Evolutionary conservation across 2,329 filamentous ascomycete genomes (phyloP).

Genomic region (Aspergillus melleus): DNA sequence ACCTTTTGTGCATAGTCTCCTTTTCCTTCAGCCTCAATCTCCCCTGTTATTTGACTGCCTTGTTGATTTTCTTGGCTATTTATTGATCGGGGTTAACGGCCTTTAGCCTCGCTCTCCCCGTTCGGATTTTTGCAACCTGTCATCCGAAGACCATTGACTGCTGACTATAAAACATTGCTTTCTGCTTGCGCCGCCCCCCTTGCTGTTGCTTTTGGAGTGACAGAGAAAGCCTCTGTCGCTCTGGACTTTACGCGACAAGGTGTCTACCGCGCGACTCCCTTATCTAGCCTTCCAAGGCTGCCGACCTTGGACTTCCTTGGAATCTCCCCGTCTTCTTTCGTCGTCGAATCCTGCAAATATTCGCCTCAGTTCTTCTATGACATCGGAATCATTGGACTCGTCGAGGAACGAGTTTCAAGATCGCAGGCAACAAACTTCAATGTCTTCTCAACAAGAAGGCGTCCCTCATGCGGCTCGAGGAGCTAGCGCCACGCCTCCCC

Average conservation of each 20-base stretch:
- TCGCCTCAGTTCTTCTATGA: slow-evolving; percentile 33
- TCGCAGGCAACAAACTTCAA: slow-evolving; percentile 19
- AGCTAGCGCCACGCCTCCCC: slow-evolving; percentile 30
- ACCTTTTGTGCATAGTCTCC: not conserved
- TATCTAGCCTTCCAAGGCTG: slow-evolving; percentile 23
- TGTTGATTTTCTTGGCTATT: slow-evolving; percentile 12
- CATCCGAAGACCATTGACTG: not conserved
- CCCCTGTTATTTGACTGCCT: slow-evolving; percentile 12
- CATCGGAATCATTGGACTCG: slow-evolving; percentile 37
- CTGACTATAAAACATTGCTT: slow-evolving; percentile 2
- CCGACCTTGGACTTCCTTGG: slow-evolving; percentile 26
- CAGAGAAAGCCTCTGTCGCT: slow-evolving; percentile 23
- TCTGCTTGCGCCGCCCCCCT: not conserved
- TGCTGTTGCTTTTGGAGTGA: slow-evolving; percentile 19
- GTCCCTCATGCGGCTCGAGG: slow-evolving; percentile 36
- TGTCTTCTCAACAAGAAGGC: slow-evolving; percentile 17
- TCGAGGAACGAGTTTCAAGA: slow-evolving; percentile 29
- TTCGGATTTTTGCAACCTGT: slow-evolving; percentile 6
- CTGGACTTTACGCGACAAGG: slow-evolving; percentile 22
- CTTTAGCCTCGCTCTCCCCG: slow-evolving; percentile 17
- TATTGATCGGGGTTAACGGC: slow-evolving; percentile 23
- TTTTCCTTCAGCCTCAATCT: not conserved
- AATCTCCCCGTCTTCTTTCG: slow-evolving; percentile 14
- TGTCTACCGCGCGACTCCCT: slow-evolving; percentile 28
- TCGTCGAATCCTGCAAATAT: slow-evolving; percentile 15